Evolutionary conservation across 352 stramenopile genomes (phyloP).

Genomic region (Globisporangium barbulae): DNA sequence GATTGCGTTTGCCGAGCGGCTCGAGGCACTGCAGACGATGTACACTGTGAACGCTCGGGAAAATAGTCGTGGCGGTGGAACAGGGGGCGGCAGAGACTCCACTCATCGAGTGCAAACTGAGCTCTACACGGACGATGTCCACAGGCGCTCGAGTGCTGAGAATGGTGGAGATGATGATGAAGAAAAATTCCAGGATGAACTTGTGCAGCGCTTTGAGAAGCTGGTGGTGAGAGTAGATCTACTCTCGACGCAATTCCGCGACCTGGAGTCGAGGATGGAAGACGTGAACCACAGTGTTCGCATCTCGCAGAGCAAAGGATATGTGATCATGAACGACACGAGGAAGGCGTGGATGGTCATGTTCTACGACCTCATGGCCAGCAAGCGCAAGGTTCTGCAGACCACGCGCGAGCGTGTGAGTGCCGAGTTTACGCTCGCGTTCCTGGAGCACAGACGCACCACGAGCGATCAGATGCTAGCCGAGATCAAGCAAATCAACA

Average conservation of each 20-base stretch:
- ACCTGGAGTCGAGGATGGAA: constrained; percentile 28
- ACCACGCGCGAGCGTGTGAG: constrained; percentile 12
- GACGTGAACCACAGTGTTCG: constrained; percentile 27
- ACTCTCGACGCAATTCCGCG: constrained; percentile 17
- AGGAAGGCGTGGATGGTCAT: constrained; percentile 28
- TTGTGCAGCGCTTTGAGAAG: constrained; percentile 21
- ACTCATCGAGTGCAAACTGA: constrained; percentile 8
- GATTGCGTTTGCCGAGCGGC: constrained; percentile 9
- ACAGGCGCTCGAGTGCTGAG: background rate
- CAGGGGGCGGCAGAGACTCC: background rate
- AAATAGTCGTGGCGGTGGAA: constrained; percentile 16
- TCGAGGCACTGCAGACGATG: constrained; percentile 9
- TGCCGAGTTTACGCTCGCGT: constrained; percentile 15
- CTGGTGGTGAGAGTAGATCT: constrained; percentile 26
- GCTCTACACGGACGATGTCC: background rate
- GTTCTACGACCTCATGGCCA: constrained; percentile 24
- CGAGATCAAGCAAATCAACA: constrained; percentile 24
- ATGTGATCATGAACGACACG: constrained; percentile 39
- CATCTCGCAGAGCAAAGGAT: constrained; percentile 28
- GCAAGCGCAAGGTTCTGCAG: constrained; percentile 20
- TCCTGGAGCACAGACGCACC: constrained; percentile 14
- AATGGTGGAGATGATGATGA: background rate
- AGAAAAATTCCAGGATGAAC: constrained; percentile 1
- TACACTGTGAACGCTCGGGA: constrained; percentile 19
- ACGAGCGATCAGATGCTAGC: constrained; percentile 9